These are phyloP conservation scores for Rubia occidens DNA, from an alignment of 305 asterid genomes.

Conservation along the genomic window DNA sequence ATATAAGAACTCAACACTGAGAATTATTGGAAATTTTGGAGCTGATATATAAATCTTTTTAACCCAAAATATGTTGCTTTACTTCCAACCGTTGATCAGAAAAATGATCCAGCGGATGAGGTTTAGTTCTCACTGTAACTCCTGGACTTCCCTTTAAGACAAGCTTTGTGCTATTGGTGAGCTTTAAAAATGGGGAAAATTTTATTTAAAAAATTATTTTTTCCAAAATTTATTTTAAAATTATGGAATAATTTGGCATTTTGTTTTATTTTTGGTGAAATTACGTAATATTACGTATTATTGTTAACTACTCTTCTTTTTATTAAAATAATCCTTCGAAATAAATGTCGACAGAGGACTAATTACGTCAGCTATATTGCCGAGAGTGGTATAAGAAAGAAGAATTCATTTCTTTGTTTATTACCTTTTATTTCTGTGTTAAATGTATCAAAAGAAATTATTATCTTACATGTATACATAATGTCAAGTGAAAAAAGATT, in stretches of 20 bases:
- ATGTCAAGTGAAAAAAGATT: not conserved
- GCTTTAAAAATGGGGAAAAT: not conserved
- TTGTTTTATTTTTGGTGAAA: not conserved
- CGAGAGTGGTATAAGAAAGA: not conserved
- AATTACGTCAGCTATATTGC: not conserved
- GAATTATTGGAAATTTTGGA: not conserved
- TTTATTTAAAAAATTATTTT: not conserved
- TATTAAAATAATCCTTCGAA: not conserved
- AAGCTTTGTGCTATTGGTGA: not conserved
- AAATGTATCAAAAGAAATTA: not conserved
- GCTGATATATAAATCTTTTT: not conserved
- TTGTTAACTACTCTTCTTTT: not conserved
- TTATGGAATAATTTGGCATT: not conserved
- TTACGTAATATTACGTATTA: not conserved
- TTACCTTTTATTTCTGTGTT: no score
- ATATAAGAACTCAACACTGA: not conserved
- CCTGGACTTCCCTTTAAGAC: slow-evolving; percentile 1
- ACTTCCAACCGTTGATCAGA: not conserved
- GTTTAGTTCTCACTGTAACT: not conserved
- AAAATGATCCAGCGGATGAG: slow-evolving; percentile 1
- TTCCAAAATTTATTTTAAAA: not conserved
- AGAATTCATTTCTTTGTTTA: no score
- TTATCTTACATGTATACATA: no score
- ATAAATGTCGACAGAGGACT: not conserved
- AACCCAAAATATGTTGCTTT: not conserved